Evolutionary conservation across 2,329 filamentous ascomycete species (phyloP).

Genomic region (Nothomitra cinnamomea): DNA sequence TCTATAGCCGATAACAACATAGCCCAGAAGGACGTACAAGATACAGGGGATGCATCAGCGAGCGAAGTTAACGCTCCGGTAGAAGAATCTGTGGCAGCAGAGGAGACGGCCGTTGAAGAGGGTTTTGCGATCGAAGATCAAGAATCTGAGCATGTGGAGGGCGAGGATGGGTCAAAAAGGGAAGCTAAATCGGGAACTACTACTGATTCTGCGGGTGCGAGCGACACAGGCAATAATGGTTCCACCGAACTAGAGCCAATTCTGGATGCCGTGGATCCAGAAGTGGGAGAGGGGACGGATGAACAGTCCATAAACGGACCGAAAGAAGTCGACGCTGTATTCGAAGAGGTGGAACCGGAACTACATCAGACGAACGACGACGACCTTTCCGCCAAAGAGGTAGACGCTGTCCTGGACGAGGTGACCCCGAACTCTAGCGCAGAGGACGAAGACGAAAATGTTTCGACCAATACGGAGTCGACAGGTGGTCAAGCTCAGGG

Average conservation of each 20-base stretch:
- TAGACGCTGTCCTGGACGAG: background rate
- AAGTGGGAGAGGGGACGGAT: background rate
- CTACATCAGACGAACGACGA: background rate
- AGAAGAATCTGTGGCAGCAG: background rate
- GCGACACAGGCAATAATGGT: background rate
- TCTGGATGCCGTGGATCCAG: background rate
- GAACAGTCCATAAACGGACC: background rate
- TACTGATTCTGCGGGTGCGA: background rate
- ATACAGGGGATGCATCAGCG: background rate
- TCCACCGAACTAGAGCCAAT: background rate
- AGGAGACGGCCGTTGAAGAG: background rate
- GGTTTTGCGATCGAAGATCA: background rate
- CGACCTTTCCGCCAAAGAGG: background rate
- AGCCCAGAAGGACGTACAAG: too few relatives aligned
- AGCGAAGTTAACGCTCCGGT: background rate
- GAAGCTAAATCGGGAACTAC: background rate
- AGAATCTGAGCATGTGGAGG: background rate
- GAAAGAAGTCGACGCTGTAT: background rate
- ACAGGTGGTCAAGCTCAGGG: background rate
- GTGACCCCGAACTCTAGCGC: background rate
- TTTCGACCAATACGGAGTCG: background rate
- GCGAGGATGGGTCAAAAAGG: background rate
- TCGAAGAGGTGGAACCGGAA: constrained; percentile 1
- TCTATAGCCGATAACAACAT: background rate
- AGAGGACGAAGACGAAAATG: background rate